Evolutionary conservation across 2,329 filamentous ascomycete species (phyloP).

Genomic region (Colletotrichum chrysophilum): DNA sequence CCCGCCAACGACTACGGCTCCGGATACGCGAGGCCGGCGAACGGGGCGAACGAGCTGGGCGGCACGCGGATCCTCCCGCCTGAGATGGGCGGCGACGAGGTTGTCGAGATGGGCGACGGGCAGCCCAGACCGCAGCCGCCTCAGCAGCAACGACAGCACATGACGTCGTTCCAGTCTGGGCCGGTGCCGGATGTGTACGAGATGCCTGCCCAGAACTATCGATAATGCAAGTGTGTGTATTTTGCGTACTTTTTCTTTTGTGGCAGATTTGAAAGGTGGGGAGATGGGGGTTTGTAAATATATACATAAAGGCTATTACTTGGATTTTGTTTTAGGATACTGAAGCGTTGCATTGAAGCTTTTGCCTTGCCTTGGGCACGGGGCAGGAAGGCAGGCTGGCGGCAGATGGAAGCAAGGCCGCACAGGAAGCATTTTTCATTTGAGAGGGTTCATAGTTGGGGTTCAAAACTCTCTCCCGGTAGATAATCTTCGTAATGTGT

Average conservation of each 20-base stretch:
- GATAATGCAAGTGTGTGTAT: conserved; percentile 26
- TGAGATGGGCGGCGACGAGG: conserved; percentile 22
- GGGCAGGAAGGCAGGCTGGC: not conserved
- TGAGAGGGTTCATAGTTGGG: not conserved
- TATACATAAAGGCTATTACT: not conserved
- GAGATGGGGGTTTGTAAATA: not conserved
- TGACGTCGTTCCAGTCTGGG: conserved; percentile 35
- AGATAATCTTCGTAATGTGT: conserved; percentile 20
- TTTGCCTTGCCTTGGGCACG: not conserved
- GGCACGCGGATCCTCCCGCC: conserved; percentile 9
- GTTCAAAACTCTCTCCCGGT: not conserved
- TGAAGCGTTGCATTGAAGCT: not conserved
- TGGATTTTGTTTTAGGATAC: not conserved
- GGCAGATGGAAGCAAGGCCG: not conserved
- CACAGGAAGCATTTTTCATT: not conserved
- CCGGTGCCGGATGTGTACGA: conserved; percentile 41
- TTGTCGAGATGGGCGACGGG: conserved; percentile 38
- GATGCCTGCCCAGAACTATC: conserved; percentile 45
- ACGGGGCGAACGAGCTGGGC: conserved; percentile 12
- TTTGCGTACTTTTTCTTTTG: not conserved
- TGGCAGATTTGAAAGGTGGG: not conserved
- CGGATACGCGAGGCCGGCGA: conserved; percentile 2
- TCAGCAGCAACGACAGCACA: conserved; percentile 23
- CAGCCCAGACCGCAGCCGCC: conserved; percentile 12
- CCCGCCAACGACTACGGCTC: not conserved